Base-by-base conservation (phyloP, 345 rosid species). In the Eutrema heterophyllum region DNA sequence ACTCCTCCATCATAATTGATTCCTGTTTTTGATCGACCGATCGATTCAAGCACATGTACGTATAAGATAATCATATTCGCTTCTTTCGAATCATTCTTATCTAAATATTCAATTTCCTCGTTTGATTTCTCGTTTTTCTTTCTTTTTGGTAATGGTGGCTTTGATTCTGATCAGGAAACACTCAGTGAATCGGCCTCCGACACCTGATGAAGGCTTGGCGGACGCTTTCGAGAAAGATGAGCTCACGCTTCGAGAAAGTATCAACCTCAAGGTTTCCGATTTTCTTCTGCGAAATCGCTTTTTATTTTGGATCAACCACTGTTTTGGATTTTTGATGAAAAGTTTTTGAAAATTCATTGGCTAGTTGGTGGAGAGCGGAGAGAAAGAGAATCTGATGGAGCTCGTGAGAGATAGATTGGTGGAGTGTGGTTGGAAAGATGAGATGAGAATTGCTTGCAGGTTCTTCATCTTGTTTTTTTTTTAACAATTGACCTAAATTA, bases 401-500 rank as follows among this genome's bases (percentile, higher is more conserved):
- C 86, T 88, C 24, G 82, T 88, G 77, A 83, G 89, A 59, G 90
- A 91, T 60, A 86, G 84, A 79, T 86, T 90, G 71, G 68, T 86
- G 49, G 97, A 91, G 35, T 88, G 87, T 73, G 97, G 92, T 18
- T 87, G 97, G 97, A 87, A 82, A 73, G 97, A 91, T 77, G 94
- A 87, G 45, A 84, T 91, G 92, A 84, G 82, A 69, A 81, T 87
- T 66, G 88, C 84, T 72, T 88, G 94, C 97, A 91, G 97, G 97
- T 87, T 61, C 45, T 9, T 39, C 33, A 38, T 38, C 41, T 9
- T 38, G 2, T 0, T 38, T 38, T 38, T 38, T 30, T 52, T 51
- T 21, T 14, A 5, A 32, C 35, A 14, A 46, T 63, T 12, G 24
- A 63, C 74, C 59, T 58, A 9, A 50, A 9, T 39, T 16, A 45